These are phyloP conservation scores for Synchytrium microbalum DNA, from an alignment of 371 early-diverging fungal species.

Conservation along the genomic window DNA sequence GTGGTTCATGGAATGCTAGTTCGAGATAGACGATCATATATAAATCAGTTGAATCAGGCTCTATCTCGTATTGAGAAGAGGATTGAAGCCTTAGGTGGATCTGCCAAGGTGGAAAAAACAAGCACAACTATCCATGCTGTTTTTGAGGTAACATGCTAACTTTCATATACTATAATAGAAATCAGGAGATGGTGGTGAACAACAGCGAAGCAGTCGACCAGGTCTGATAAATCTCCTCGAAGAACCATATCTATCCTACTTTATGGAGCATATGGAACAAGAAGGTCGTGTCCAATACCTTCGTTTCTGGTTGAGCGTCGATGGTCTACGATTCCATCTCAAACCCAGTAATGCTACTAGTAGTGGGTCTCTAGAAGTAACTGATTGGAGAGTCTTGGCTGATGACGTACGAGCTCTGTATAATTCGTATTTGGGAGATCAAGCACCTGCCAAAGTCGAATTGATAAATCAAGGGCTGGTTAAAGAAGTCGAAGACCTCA, in stretches of 20 bases:
- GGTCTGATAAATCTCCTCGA: no score
- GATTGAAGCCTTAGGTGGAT: constrained; percentile 50
- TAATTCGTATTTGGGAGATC: constrained; percentile 9
- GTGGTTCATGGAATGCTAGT: constrained; percentile 75
- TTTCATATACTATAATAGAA: no score
- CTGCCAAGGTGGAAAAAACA: constrained; percentile 21
- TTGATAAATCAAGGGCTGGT: no score
- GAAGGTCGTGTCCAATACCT: constrained; percentile 54
- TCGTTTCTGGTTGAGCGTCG: constrained; percentile 69
- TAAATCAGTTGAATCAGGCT: constrained; percentile 66
- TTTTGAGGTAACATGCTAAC: no score
- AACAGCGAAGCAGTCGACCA: no score
- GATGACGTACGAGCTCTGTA: constrained; percentile 8
- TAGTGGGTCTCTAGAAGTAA: not conserved
- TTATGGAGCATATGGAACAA: constrained; percentile 72
- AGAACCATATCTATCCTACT: no score
- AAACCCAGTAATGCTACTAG: constrained; percentile 8
- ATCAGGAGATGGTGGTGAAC: no score
- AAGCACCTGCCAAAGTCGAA: constrained; percentile 9
- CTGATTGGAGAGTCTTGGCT: constrained; percentile 5
- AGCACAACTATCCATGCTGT: not conserved
- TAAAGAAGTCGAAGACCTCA: no score
- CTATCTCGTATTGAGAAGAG: constrained; percentile 65
- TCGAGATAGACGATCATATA: constrained; percentile 58
- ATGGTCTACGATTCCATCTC: constrained; percentile 39